These are phyloP conservation scores for Suillus americanus DNA, from an alignment of 768 basidiomycete genomes.

Conservation along the genomic window DNA sequence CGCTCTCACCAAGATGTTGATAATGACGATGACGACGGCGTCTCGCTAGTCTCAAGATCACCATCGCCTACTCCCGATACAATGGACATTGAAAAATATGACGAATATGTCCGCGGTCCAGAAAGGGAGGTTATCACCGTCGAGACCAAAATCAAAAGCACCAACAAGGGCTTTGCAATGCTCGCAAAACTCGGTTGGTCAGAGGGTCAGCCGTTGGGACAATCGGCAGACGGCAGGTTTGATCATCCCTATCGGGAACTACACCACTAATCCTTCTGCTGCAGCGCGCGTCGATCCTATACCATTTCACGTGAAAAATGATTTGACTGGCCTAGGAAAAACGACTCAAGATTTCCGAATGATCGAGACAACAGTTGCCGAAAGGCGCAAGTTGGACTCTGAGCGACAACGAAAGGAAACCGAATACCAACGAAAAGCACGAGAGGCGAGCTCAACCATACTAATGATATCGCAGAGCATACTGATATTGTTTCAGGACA, in stretches of 20 bases:
- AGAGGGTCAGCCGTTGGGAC: constrained; percentile 74
- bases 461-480: not conserved
- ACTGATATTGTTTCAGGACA: constrained; percentile 43
- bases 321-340: constrained; percentile 80
- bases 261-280: constrained; percentile 4
- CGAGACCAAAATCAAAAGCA: constrained; percentile 75
- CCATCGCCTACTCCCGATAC: constrained; percentile 65
- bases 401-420: constrained; percentile 81
- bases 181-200: constrained; percentile 82
- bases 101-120: constrained; percentile 54
- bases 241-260: not conserved
- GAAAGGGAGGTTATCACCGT: constrained; percentile 72
- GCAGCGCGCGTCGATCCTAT: constrained; percentile 81
- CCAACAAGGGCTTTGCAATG: constrained; percentile 80
- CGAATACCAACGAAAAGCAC: constrained; percentile 67
- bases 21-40: constrained; percentile 60
- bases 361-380: constrained; percentile 84
- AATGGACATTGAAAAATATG: constrained; percentile 66
- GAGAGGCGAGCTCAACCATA: constrained; percentile 54
- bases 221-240: constrained; percentile 68
- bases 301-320: constrained; percentile 77
- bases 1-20: constrained; percentile 44
- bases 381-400: constrained; percentile 76
- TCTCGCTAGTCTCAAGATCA: constrained; percentile 72
- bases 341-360: constrained; percentile 75